phyloP scores from a whole-genome alignment of 75 land plant genomes.

The Pinus albicaulis region DNA sequence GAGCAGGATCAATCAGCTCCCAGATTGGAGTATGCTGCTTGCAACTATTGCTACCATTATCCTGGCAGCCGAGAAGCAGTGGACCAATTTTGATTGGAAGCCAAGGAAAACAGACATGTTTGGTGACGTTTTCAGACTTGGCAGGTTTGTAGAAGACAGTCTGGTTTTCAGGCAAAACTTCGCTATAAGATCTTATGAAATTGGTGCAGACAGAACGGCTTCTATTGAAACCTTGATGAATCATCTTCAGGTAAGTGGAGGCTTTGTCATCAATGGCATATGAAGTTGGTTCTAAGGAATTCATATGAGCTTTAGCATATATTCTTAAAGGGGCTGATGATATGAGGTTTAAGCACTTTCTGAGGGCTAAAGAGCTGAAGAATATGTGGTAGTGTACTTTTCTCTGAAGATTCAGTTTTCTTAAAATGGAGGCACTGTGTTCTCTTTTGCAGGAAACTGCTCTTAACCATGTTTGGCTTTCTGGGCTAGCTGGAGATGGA shows the following conservation, averaged over 20 bases:
- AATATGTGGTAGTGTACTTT: neutral
- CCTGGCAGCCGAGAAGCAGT: conserved; percentile 83
- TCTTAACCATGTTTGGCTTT: conserved; percentile 69
- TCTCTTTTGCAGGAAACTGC: conserved; percentile 57
- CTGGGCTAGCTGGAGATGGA: conserved; percentile 75
- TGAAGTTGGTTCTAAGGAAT: neutral
- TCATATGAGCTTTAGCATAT: neutral
- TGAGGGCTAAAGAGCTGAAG: too few relatives aligned
- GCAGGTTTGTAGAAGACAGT: conserved; percentile 58
- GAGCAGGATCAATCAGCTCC: conserved; percentile 65
- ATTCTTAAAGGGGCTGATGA: neutral
- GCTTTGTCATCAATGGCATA: neutral
- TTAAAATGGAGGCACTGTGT: neutral
- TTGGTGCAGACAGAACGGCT: conserved; percentile 73
- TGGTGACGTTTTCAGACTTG: conserved; percentile 46
- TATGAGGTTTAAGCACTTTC: too few relatives aligned
- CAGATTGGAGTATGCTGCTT: conserved; percentile 84
- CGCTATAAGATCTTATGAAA: conserved; percentile 75
- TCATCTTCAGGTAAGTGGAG: conserved; percentile 58
- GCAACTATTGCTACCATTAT: conserved; percentile 79
- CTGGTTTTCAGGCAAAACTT: conserved; percentile 74
- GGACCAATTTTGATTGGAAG: conserved; percentile 37
- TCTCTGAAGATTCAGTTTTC: neutral
- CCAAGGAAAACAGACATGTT: conserved; percentile 23
- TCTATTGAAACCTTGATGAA: conserved; percentile 75